Evolutionary conservation across 1,139 yeast species (phyloP), one percentile per base, ranked within the genome.

Genomic region (Torulaspora pretoriensis): DNA sequence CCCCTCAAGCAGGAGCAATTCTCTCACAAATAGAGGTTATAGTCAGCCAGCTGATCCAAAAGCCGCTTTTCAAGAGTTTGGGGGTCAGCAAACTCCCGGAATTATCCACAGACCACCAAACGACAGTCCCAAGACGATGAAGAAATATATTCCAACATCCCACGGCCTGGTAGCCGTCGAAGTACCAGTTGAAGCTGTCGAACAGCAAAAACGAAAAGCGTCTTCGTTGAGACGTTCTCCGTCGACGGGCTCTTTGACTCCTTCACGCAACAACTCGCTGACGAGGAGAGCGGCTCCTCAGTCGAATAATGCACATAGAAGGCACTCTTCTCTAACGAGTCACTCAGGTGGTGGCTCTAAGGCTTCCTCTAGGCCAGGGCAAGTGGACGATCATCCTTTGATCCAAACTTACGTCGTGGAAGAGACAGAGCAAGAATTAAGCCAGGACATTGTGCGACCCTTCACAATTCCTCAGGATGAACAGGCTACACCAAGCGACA

Each of bases 61-160:
- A 31, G 31, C 33, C n/a, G 33, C 47, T 2, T 47, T 47, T 23
- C 38, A 41, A 13, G 54, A 44, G 10, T 57, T 59, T 47, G 61
- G 61, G 13, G 60, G 60, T 7, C 45, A 48, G 6, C 54, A 50
- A 25, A 49, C 49, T 16, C 45, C 43, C 23, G 53, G 54, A 3
- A 46, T 50, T 28, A 35, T 47, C 19, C 40, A 40, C 43, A 37
- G 42, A 45, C 42, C 28, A 40, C 42, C 41, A 38, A 38, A 29
- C 35, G 51, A 39, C 24, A 51, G 43, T 36, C 68, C 65, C 16
- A 59, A 53, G 38, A 69, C 64, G 45, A 59, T 72, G 7, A 72
- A 71, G 46, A 72, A 67, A 44, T 74, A 73, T 55, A 65, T 73
- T 25, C 78, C 77, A 2, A 70, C 75, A 1, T 69, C 73, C 1